A percentile compares a stretch with the other conserved stretches of the same genome.
Conservation (phyloP, 805 yeast genomes). For the Suhomyces sp. region DNA sequence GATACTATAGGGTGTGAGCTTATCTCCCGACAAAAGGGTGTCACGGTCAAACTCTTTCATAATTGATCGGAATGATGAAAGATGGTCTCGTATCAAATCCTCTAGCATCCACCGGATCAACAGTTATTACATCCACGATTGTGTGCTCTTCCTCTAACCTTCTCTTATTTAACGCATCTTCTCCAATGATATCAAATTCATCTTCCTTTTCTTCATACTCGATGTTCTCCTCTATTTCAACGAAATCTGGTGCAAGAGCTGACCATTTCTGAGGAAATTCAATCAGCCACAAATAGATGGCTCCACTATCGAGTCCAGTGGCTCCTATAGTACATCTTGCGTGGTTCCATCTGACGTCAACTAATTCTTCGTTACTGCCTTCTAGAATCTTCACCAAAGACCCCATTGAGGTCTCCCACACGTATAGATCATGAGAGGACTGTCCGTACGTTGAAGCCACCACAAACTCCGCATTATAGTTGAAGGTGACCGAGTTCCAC, state of each 20-base stretch:
- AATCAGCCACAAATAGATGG: conserved; percentile 78
- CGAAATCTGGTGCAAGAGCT: conserved; percentile 94
- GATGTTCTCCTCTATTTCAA: conserved; percentile 88
- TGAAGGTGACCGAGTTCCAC: conserved; percentile 81
- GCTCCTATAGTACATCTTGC: conserved; percentile 72
- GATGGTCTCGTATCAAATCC: conserved; percentile 57
- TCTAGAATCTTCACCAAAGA: conserved; percentile 85
- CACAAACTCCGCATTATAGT: conserved; percentile 75
- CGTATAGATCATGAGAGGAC: conserved; percentile 82
- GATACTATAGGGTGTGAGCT: too few relatives aligned
- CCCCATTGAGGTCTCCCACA: conserved; percentile 91
- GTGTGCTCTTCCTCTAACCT: conserved; percentile 63
- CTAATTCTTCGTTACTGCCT: conserved; percentile 85
- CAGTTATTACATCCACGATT: conserved; percentile 62
- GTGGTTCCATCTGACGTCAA: conserved; percentile 86
- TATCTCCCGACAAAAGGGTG: too few relatives aligned
- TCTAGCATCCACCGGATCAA: conserved; percentile 67
- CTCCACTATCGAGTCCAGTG: conserved; percentile 83
- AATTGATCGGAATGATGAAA: conserved; percentile 60
- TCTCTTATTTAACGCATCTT: conserved; percentile 60
- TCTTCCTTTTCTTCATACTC: conserved; percentile 87
- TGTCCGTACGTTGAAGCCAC: conserved; percentile 83
- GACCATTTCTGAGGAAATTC: conserved; percentile 91
- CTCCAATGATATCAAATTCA: conserved; percentile 81
- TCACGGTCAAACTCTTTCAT: too few relatives aligned